Evolutionary conservation across 169 alveolate species (phyloP).

Genomic region (Plasmodium coatneyi): DNA sequence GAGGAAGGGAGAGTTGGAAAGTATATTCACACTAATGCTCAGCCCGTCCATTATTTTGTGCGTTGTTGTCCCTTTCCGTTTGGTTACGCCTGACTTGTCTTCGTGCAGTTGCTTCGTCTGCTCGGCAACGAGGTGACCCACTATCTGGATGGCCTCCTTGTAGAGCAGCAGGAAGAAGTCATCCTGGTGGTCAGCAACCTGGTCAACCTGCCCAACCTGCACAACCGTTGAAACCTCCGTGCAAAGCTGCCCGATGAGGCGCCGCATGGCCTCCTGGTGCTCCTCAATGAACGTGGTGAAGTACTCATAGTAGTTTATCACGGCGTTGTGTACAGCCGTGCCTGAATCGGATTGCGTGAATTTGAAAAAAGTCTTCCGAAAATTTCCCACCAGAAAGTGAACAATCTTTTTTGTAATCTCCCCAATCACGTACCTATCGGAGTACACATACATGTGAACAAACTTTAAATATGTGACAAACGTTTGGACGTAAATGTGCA

Average conservation of each 20-base stretch:
- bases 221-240: neutral
- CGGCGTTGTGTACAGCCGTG: neutral
- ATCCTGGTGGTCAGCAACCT: neutral
- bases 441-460: neutral
- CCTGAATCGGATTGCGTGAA: constrained; percentile 20
- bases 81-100: neutral
- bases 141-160: constrained; percentile 30
- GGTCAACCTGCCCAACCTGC: neutral
- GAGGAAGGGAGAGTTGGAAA: constrained; percentile 19
- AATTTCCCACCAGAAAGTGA: constrained; percentile 4
- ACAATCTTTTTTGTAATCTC: constrained; percentile 3
- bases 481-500: constrained; percentile 1
- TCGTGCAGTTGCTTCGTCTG: neutral
- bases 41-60: constrained; percentile 49
- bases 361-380: constrained; percentile 40
- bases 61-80: neutral
- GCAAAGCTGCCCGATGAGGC: neutral
- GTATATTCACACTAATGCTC: constrained; percentile 1
- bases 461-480: constrained; percentile 5
- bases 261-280: neutral
- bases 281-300: constrained; percentile 64
- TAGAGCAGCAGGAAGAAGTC: neutral
- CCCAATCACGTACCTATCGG: constrained; percentile 9
- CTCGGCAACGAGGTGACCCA: neutral
- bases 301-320: constrained; percentile 52